Conservation (phyloP, 495 filamentous ascomycete species). For the Acidiella bohemica region DNA sequence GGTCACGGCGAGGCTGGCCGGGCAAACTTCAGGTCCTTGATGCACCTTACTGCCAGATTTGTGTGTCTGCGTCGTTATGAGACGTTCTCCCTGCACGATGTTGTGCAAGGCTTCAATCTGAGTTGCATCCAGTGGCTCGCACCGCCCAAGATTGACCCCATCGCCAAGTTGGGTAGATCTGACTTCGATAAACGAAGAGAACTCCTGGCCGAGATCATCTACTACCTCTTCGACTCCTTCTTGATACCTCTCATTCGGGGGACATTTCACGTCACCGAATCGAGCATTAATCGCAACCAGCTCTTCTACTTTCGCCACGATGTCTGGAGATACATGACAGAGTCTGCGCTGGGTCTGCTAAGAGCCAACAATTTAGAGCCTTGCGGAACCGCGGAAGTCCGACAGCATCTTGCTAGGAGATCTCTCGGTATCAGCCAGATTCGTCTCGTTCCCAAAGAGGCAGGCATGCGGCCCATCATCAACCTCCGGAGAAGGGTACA, state of each 20-base stretch:
- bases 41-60: conserved; percentile 60
- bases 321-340: conserved; percentile 63
- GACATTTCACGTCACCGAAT: conserved; percentile 93
- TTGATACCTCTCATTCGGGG: conserved; percentile 74
- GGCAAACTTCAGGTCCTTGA: conserved; percentile 46
- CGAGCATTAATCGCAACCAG: conserved; percentile 60
- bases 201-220: conserved; percentile 71
- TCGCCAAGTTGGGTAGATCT: conserved; percentile 48
- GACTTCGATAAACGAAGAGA: conserved; percentile 67
- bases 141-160: conserved; percentile 31
- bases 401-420: conserved; percentile 44
- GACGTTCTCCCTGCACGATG: conserved; percentile 62
- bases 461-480: conserved; percentile 65
- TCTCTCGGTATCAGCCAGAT: conserved; percentile 64
- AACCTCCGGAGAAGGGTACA: conserved; percentile 59
- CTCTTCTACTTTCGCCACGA: conserved; percentile 95
- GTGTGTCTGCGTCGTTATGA: conserved; percentile 69
- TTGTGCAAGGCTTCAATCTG: conserved; percentile 66
- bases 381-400: conserved; percentile 44
- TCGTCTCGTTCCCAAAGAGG: conserved; percentile 63
- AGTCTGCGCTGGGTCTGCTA: conserved; percentile 54
- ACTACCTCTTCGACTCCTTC: conserved; percentile 85
- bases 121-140: conserved; percentile 55
- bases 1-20: conserved; percentile 40
- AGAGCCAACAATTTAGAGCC: conserved; percentile 71